Conservation (phyloP, 116 monocot genomes). For the Dioscorea cayenensis region DNA sequence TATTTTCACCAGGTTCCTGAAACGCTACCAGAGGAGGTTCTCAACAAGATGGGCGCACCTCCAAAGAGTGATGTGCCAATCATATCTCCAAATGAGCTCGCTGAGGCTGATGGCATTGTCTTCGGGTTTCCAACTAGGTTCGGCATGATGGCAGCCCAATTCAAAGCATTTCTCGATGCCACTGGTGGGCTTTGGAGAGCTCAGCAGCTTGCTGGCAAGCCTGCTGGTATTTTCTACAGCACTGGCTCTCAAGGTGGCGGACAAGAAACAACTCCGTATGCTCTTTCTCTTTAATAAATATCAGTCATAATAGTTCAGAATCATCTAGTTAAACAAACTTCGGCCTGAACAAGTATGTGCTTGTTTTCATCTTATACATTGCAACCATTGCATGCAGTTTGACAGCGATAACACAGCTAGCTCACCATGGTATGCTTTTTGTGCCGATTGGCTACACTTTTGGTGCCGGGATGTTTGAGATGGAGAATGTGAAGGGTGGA, state of each 20-base stretch:
- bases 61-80: slow-evolving; percentile 52
- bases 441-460: slow-evolving; percentile 91
- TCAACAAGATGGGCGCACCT: slow-evolving; percentile 50
- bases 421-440: slow-evolving; percentile 87
- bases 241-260: slow-evolving; percentile 68
- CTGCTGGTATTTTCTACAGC: slow-evolving; percentile 59
- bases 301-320: too few relatives aligned
- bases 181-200: slow-evolving; percentile 53
- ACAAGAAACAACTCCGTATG: slow-evolving; percentile 66
- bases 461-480: slow-evolving; percentile 86
- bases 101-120: slow-evolving; percentile 55
- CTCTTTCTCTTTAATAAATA: too few relatives aligned
- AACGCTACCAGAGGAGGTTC: slow-evolving; percentile 36
- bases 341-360: not conserved
- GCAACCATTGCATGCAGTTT: slow-evolving; percentile 29
- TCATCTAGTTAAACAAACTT: too few relatives aligned
- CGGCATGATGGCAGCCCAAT: slow-evolving; percentile 72
- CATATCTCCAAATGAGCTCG: slow-evolving; percentile 44
- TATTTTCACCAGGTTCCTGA: slow-evolving; percentile 43
- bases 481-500: slow-evolving; percentile 76
- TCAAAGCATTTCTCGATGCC: slow-evolving; percentile 58
- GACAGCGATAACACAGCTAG: slow-evolving; percentile 84
- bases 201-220: slow-evolving; percentile 56
- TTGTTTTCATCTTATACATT: not conserved
- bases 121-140: slow-evolving; percentile 66